A percentile compares a stretch with the other conserved stretches of the same genome.
phyloP scores from a whole-genome alignment of 148 eudicot genomes.

The Arctostaphylos glauca region DNA sequence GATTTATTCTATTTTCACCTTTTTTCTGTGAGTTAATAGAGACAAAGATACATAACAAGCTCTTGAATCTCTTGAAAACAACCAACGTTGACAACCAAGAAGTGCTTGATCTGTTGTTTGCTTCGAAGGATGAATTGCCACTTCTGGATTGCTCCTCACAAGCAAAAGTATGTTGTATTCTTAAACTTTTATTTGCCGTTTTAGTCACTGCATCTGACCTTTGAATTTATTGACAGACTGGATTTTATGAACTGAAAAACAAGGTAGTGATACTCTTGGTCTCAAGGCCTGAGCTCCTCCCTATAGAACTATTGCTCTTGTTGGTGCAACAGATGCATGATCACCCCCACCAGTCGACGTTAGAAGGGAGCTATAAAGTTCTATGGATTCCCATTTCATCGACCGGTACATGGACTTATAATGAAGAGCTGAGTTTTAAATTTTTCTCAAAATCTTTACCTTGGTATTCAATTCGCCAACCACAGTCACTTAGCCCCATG shows the following conservation, averaged over 20 bases:
- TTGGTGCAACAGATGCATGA: conserved; percentile 52
- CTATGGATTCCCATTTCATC: conserved; percentile 61
- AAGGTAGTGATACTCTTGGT: conserved; percentile 61
- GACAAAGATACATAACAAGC: conserved; percentile 39
- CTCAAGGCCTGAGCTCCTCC: conserved; percentile 56
- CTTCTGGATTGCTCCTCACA: conserved; percentile 39
- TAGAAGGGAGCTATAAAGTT: conserved; percentile 36
- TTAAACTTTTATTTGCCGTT: no score
- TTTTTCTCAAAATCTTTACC: conserved; percentile 62
- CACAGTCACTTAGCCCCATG: conserved; percentile 47
- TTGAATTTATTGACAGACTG: conserved; percentile 33
- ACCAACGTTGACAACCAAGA: conserved; percentile 54
- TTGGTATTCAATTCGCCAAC: conserved; percentile 53
- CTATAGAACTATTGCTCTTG: conserved; percentile 40
- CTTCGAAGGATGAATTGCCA: conserved; percentile 44
- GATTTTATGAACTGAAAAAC: conserved; percentile 44
- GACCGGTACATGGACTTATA: conserved; percentile 40
- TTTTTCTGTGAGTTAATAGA: conserved; percentile 33
- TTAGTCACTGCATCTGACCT: background rate
- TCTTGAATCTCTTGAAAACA: conserved; percentile 39
- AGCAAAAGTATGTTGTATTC: conserved; percentile 35
- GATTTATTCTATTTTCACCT: background rate
- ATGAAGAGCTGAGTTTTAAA: conserved; percentile 33
- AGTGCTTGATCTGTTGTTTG: conserved; percentile 40
- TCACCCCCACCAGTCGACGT: conserved; percentile 26